Evolutionary conservation across 805 yeast species (phyloP).

Genomic region (Metschnikowia anglica): DNA sequence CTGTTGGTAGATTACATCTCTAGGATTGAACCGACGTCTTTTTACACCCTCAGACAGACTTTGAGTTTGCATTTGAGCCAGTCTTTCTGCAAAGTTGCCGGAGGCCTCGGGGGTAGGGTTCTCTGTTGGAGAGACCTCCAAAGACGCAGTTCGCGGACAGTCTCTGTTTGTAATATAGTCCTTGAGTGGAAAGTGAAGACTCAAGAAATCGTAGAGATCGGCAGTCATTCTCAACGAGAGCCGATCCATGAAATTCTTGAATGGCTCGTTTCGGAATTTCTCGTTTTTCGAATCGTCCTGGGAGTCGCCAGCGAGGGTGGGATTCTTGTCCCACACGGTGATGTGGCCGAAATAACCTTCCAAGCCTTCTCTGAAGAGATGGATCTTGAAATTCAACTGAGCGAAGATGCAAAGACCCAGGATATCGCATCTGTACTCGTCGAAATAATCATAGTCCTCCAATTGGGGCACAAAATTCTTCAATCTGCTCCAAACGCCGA

Average conservation of each 20-base stretch:
- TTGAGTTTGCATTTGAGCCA: background rate
- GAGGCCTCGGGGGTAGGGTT: background rate
- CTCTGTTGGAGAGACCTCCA: background rate
- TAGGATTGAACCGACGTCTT: slow-evolving; percentile 7
- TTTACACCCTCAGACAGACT: background rate
- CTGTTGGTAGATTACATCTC: slow-evolving; percentile 5
- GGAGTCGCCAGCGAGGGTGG: background rate
- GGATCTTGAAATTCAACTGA: slow-evolving; percentile 8
- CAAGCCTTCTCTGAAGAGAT: slow-evolving; percentile 7
- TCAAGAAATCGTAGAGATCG: slow-evolving; percentile 2
- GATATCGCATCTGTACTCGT: slow-evolving; percentile 3
- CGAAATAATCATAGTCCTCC: background rate
- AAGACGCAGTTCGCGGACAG: background rate
- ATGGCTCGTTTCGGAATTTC: no score
- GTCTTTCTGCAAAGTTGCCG: background rate
- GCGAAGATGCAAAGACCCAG: slow-evolving; percentile 11
- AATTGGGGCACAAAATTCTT: slow-evolving; percentile 3
- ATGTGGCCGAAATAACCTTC: slow-evolving; percentile 15
- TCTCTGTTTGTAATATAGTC: background rate
- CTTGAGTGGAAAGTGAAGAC: slow-evolving; percentile 7
- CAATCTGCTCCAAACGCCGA: slow-evolving; percentile 8
- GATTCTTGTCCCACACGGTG: slow-evolving; percentile 1
- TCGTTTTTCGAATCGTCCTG: background rate
- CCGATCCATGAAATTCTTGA: slow-evolving; percentile 6
- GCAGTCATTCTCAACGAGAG: slow-evolving; percentile 7